A percentile compares a stretch with the other conserved stretches of the same genome.
phyloP scores from a whole-genome alignment of 2,329 filamentous ascomycete species.

The Colletotrichum costaricense region DNA sequence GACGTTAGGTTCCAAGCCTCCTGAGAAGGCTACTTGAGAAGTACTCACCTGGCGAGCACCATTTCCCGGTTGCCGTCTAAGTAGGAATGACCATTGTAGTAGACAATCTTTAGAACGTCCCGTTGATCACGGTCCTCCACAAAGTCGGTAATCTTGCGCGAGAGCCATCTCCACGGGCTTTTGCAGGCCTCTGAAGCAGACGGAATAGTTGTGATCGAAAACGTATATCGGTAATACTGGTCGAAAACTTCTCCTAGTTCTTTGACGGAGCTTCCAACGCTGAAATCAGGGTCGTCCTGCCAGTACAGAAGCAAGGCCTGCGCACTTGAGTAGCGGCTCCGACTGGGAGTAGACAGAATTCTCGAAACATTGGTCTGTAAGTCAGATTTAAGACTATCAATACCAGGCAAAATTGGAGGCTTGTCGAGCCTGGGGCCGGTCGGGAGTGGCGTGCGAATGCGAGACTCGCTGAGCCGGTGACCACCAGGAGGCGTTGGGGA shows the following conservation, averaged over 20 bases:
- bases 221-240: slow-evolving; percentile 63
- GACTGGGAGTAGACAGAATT: slow-evolving; percentile 61
- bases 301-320: slow-evolving; percentile 66
- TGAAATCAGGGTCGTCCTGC: slow-evolving; percentile 63
- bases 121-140: slow-evolving; percentile 64
- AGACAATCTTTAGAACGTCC: slow-evolving; percentile 69
- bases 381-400: slow-evolving; percentile 63
- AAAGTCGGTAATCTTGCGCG: slow-evolving; percentile 62
- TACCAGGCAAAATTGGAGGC: slow-evolving; percentile 59
- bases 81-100: slow-evolving; percentile 67
- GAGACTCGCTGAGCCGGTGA: slow-evolving; percentile 57
- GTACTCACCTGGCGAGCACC: slow-evolving; percentile 65
- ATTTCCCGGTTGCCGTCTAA: slow-evolving; percentile 67
- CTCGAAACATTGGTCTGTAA: slow-evolving; percentile 62
- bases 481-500: slow-evolving; percentile 50
- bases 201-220: slow-evolving; percentile 62
- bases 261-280: slow-evolving; percentile 48
- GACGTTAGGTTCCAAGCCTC: slow-evolving; percentile 3
- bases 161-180: slow-evolving; percentile 66
- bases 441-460: slow-evolving; percentile 66
- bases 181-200: slow-evolving; percentile 57
- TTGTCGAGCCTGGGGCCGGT: slow-evolving; percentile 67
- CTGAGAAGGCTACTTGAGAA: too few relatives aligned
- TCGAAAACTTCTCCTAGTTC: slow-evolving; percentile 64
- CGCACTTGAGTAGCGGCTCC: slow-evolving; percentile 64